Evolutionary conservation across 768 basidiomycete genomes (phyloP).

Genomic region (Tricholoma furcatifolium): DNA sequence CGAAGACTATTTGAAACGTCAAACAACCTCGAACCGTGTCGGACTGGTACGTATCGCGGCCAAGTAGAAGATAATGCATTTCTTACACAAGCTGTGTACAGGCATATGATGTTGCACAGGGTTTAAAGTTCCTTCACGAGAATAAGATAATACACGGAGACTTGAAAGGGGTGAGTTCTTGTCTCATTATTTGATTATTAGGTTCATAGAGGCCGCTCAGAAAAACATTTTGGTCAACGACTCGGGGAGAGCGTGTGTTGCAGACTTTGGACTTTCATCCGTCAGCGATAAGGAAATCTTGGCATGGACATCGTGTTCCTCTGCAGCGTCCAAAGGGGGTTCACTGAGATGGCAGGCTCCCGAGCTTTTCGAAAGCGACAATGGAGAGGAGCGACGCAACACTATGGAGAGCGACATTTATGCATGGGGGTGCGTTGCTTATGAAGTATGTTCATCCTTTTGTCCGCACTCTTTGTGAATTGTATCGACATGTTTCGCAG

Average conservation of each 20-base stretch:
- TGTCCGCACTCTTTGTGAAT: neutral
- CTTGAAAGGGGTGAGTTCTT: neutral
- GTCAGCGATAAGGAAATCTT: neutral
- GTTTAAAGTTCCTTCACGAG: neutral
- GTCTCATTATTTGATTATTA: neutral
- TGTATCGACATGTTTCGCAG: neutral
- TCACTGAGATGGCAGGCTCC: slow-evolving; percentile 9
- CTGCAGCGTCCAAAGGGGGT: neutral
- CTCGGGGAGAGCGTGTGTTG: neutral
- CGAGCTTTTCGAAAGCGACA: slow-evolving; percentile 1
- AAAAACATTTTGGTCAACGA: slow-evolving; percentile 2
- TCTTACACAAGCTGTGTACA: neutral
- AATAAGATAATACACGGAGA: neutral
- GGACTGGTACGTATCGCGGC: neutral
- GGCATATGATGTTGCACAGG: neutral
- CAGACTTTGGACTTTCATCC: neutral
- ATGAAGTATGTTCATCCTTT: neutral
- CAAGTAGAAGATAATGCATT: neutral
- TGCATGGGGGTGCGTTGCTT: slow-evolving; percentile 3
- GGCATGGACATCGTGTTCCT: neutral
- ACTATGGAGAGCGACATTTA: slow-evolving; percentile 7
- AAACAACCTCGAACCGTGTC: neutral
- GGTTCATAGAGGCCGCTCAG: neutral
- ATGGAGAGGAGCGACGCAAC: neutral
- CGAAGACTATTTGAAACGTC: neutral